Conservation (phyloP, 192 early-diverging fungal species). For the Podila horticola region DNA sequence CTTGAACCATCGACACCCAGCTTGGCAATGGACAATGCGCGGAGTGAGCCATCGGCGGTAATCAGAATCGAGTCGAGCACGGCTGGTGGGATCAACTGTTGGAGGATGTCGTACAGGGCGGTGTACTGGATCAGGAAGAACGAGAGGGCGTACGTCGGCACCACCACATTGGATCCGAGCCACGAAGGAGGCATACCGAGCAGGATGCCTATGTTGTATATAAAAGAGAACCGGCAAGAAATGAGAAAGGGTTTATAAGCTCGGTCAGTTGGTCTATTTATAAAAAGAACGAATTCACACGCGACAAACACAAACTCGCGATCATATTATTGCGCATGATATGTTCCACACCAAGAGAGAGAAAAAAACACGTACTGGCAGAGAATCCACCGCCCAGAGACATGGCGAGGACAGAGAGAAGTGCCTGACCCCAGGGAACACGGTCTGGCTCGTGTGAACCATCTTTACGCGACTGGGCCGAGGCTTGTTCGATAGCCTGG, state of each 20-base stretch:
- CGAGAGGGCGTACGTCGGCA: slow-evolving; percentile 43
- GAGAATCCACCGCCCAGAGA: slow-evolving; percentile 44
- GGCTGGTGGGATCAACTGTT: slow-evolving; percentile 22
- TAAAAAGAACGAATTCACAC: neutral
- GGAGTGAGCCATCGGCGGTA: slow-evolving; percentile 29
- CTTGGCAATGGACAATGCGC: slow-evolving; percentile 42
- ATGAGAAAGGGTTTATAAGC: neutral
- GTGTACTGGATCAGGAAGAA: slow-evolving; percentile 45
- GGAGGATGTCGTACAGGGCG: slow-evolving; percentile 31
- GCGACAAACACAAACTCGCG: neutral
- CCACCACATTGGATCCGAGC: slow-evolving; percentile 46
- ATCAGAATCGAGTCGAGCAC: slow-evolving; percentile 30
- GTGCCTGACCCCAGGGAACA: slow-evolving; percentile 31
- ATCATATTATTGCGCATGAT: neutral
- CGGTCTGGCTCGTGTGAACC: slow-evolving; percentile 10
- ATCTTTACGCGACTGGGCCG: slow-evolving; percentile 32
- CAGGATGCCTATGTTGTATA: slow-evolving; percentile 25
- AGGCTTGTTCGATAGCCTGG: slow-evolving; percentile 34
- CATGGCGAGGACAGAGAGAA: slow-evolving; percentile 41
- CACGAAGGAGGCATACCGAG: slow-evolving; percentile 53
- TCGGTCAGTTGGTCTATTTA: neutral
- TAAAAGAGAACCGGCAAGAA: neutral
- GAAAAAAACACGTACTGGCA: slow-evolving; percentile 22
- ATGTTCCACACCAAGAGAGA: too few species aligned
- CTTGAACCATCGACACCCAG: slow-evolving; percentile 45